Evolutionary conservation across 495 filamentous ascomycete genomes (phyloP), one percentile per base, ranked within the genome.

Genomic region (Elasticomyces elasticus): DNA sequence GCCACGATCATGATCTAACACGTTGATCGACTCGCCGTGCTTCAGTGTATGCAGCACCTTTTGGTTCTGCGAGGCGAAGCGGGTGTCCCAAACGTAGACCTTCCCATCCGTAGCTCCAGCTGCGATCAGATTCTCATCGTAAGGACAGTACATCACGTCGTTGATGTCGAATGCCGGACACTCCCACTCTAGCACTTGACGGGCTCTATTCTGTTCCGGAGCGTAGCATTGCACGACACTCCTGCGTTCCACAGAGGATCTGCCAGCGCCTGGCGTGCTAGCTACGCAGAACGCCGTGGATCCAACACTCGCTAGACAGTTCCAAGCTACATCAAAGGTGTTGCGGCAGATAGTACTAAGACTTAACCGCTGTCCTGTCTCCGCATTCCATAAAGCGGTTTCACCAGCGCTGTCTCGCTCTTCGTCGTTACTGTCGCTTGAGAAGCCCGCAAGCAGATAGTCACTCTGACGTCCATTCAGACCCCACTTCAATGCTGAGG

Each of bases 111-210:
- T 98, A 61, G 88, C 92, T 11, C 86, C 85, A 3, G 86, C 86
- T 1, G 88, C 85, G 26, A 95, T 63, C 56, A 89, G 84, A 24
- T 76, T 72, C 38, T 76, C 46, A 47, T 72, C 63, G 47, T 68
- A 57, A 0, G 69, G 71, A 54, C 67, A 71, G 49, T 71, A 75
- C 4, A 82, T 80, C 5, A 96, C 74, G 60, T 89, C 87, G 60
- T 96, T 96, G 62, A 97, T 88, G 65, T 98, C 92, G 0, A 77
- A 58, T 0, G 92, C 91, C 17, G 78, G 71, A 62, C 87, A 95
- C 54, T 94, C 83, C 0, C 82, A 69, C 62, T 61, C 73, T 51
- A 55, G 69, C 1, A 49, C 75, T 74, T 41, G 66, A 57, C 2
- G 52, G 47, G 31, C 57, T 23, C 60, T 7, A 53, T 55, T 20